Conservation (phyloP, 1,284 basidiomycete genomes). For the Trichosporon sp. region DNA sequence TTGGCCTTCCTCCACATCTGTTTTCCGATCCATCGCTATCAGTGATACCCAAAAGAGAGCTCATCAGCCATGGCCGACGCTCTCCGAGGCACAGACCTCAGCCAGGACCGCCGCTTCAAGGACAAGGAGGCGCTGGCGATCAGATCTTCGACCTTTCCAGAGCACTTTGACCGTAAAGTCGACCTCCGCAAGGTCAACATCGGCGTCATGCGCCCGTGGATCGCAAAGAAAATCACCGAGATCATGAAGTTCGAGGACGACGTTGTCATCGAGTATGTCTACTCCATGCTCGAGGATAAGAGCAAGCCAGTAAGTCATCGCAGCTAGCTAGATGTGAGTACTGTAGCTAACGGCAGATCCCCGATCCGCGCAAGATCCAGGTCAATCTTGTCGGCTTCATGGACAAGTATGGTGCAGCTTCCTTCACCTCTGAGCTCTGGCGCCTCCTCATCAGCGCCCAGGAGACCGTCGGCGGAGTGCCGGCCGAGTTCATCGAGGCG, state of each 20-base stretch:
- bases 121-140: slow-evolving; percentile 90
- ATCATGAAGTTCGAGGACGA: slow-evolving; percentile 94
- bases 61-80: not conserved
- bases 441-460: slow-evolving; percentile 84
- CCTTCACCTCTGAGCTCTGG: slow-evolving; percentile 88
- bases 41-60: not conserved
- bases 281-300: slow-evolving; percentile 82
- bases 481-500: slow-evolving; percentile 83
- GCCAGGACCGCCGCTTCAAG: slow-evolving; percentile 62
- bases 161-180: slow-evolving; percentile 85
- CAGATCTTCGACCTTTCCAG: slow-evolving; percentile 82
- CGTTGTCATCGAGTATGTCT: slow-evolving; percentile 91
- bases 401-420: slow-evolving; percentile 57
- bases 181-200: slow-evolving; percentile 91
- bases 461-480: slow-evolving; percentile 79
- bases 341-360: slow-evolving; percentile 56
- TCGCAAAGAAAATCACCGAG: slow-evolving; percentile 81
- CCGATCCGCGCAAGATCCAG: slow-evolving; percentile 93
- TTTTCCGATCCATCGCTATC: not conserved
- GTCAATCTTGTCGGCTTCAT: slow-evolving; percentile 90
- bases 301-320: slow-evolving; percentile 62
- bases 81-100: slow-evolving; percentile 28
- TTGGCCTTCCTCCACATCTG: not conserved
- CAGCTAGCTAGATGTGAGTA: not conserved
- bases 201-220: slow-evolving; percentile 74